Percentiles rank a stretch among this genome's conserved stretches.
Conservation (phyloP, 306 rosid genomes). For the Oemleria cerasiformis region DNA sequence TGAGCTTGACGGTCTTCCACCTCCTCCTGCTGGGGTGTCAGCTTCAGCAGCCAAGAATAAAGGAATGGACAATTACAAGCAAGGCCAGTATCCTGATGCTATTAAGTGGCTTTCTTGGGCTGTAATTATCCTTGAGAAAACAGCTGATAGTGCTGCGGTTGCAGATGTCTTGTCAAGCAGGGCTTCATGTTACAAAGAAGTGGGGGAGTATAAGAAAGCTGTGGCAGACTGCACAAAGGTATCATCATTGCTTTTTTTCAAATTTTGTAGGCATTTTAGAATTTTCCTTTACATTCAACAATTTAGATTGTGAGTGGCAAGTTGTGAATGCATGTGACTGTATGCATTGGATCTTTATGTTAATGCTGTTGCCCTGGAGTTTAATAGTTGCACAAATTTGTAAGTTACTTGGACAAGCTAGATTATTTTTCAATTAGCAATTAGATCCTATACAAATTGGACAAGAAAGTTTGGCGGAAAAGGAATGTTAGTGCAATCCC, state of each 20-base stretch:
- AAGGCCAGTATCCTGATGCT: slow-evolving; percentile 95
- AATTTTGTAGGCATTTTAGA: neutral
- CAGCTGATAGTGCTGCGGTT: slow-evolving; percentile 47
- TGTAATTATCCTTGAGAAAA: slow-evolving; percentile 68
- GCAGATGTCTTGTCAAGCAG: slow-evolving; percentile 78
- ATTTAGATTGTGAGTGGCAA: neutral
- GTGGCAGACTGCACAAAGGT: slow-evolving; percentile 98
- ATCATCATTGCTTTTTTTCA: slow-evolving; percentile 10
- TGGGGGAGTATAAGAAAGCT: slow-evolving; percentile 96
- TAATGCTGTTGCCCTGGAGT: neutral
- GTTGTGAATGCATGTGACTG: neutral
- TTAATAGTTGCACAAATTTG: slow-evolving; percentile 2
- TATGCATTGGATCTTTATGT: neutral
- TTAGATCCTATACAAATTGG: neutral
- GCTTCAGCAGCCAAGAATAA: slow-evolving; percentile 74
- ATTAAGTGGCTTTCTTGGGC: slow-evolving; percentile 99
- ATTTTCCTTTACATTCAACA: neutral
- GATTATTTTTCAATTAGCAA: neutral
- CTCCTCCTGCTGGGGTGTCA: slow-evolving; percentile 87
- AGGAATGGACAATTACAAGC: slow-evolving; percentile 91
- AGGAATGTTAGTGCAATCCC: neutral
- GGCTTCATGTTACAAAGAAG: slow-evolving; percentile 98
- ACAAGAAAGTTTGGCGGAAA: neutral
- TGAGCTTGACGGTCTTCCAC: slow-evolving; percentile 97
- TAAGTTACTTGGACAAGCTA: slow-evolving; percentile 4